Percentiles rank a stretch among this genome's conserved stretches.
These are phyloP conservation scores for Euphorbia corollata DNA, from an alignment of 441 rosid genomes.

Conservation along the genomic window DNA sequence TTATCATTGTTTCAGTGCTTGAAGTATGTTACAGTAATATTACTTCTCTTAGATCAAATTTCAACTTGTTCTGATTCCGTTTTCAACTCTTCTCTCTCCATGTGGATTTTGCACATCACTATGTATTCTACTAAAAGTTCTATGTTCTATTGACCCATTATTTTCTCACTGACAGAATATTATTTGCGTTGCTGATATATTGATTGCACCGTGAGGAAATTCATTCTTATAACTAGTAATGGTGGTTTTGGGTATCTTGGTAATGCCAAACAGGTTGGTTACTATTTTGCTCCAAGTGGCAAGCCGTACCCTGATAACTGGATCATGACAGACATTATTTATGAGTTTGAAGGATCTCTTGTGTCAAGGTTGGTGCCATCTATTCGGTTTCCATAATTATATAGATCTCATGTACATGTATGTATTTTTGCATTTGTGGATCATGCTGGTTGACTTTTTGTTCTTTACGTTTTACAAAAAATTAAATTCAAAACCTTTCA, in stretches of 20 bases:
- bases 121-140: slow-evolving; percentile 8
- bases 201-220: slow-evolving; percentile 17
- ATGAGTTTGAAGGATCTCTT: slow-evolving; percentile 84
- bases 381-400: slow-evolving; percentile 7
- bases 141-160: slow-evolving; percentile 3
- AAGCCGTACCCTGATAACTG: slow-evolving; percentile 99
- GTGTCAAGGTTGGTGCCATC: slow-evolving; percentile 51
- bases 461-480: not conserved
- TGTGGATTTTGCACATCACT: not conserved
- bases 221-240: slow-evolving; percentile 23
- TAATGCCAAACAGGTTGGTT: slow-evolving; percentile 65
- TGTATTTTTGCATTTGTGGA: not conserved
- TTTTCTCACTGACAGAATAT: slow-evolving; percentile 7
- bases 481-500: not conserved
- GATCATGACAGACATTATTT: slow-evolving; percentile 88
- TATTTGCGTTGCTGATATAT: not conserved
- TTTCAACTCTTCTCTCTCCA: not conserved
- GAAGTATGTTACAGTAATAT: slow-evolving; percentile 10
- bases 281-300: slow-evolving; percentile 93
- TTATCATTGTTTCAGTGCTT: slow-evolving; percentile 7
- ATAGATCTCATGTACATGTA: not conserved
- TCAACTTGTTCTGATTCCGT: not conserved
- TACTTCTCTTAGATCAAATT: not conserved
- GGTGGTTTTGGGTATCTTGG: slow-evolving; percentile 27
- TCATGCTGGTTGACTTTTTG: not conserved